Percentiles rank a stretch among this genome's conserved stretches.
These are phyloP conservation scores for Saccharomycopsis hybrid DNA, from an alignment of 1,139 yeast genomes.

Conservation along the genomic window DNA sequence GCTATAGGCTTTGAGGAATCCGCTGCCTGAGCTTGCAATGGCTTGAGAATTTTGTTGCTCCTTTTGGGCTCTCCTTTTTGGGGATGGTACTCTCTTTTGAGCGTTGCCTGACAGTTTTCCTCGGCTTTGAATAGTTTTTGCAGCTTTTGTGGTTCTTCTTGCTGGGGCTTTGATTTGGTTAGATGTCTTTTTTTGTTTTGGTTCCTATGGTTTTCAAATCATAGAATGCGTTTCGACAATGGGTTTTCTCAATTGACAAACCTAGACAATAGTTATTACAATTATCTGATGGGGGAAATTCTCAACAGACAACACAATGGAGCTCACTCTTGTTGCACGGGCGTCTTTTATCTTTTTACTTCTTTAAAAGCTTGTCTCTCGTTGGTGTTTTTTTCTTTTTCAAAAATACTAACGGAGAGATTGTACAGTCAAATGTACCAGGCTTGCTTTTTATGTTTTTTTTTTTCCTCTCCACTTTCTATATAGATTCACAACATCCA, in stretches of 20 bases:
- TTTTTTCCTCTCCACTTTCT: too few species aligned
- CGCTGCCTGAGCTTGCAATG: not conserved
- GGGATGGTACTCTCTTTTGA: too few species aligned
- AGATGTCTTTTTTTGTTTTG: not conserved
- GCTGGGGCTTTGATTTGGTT: not conserved
- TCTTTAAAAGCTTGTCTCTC: conserved; percentile 11
- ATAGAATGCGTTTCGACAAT: conserved; percentile 19
- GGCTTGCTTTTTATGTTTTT: conserved; percentile 2
- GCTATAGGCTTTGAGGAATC: not conserved
- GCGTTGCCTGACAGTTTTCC: too few species aligned
- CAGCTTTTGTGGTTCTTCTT: not conserved
- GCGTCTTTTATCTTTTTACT: conserved; percentile 8
- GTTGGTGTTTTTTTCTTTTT: not conserved
- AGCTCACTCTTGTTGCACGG: conserved; percentile 21
- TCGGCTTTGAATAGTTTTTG: too few species aligned
- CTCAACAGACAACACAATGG: conserved; percentile 20
- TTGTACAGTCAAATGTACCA: conserved; percentile 18
- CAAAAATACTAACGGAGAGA: not conserved
- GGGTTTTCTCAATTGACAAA: conserved; percentile 10
- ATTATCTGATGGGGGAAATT: conserved; percentile 10
- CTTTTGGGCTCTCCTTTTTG: too few species aligned
- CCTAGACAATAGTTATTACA: conserved; percentile 21
- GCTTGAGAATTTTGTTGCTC: too few species aligned
- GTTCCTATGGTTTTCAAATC: not conserved
- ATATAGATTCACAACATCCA: too few species aligned